A percentile compares a stretch with the other conserved stretches of the same genome.
Evolutionary conservation across 345 rosid species (phyloP).

Genomic region (Eucalyptus melliodora): DNA sequence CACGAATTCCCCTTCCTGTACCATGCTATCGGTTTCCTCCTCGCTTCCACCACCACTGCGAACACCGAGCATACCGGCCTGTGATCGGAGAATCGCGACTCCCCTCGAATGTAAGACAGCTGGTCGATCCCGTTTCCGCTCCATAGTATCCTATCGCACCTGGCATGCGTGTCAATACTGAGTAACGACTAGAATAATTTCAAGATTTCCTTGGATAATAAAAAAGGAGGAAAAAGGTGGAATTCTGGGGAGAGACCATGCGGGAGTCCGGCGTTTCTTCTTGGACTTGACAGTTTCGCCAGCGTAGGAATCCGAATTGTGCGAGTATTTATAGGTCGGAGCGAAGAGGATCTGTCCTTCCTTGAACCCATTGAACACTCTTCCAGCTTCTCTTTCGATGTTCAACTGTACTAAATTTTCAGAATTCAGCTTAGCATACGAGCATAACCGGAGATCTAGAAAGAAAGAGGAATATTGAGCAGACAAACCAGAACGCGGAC

Average conservation of each 20-base stretch:
- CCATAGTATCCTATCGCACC: slow-evolving; percentile 98
- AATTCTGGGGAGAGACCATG: slow-evolving; percentile 36
- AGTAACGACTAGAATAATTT: not conserved
- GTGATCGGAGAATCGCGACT: slow-evolving; percentile 90
- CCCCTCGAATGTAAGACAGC: slow-evolving; percentile 62
- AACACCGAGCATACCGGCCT: slow-evolving; percentile 85
- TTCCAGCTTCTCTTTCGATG: slow-evolving; percentile 80
- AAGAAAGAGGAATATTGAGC: not conserved
- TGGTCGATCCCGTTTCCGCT: slow-evolving; percentile 71
- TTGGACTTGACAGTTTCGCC: slow-evolving; percentile 82
- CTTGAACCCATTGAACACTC: slow-evolving; percentile 61
- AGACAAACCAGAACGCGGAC: not conserved
- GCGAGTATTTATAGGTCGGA: slow-evolving; percentile 84
- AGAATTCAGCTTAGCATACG: not conserved
- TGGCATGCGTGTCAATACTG: slow-evolving; percentile 1
- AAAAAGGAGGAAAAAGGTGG: not conserved
- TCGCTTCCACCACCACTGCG: slow-evolving; percentile 42
- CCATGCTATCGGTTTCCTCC: slow-evolving; percentile 20
- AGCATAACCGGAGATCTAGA: not conserved
- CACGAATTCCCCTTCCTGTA: slow-evolving; percentile 72
- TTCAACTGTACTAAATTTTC: slow-evolving; percentile 37
- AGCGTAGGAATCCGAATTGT: slow-evolving; percentile 80
- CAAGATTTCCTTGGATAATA: not conserved
- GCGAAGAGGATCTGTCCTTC: slow-evolving; percentile 79
- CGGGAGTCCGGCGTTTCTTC: slow-evolving; percentile 97